phyloP scores from a whole-genome alignment of 805 yeast species.

The Kurtzmaniella cleridarum region DNA sequence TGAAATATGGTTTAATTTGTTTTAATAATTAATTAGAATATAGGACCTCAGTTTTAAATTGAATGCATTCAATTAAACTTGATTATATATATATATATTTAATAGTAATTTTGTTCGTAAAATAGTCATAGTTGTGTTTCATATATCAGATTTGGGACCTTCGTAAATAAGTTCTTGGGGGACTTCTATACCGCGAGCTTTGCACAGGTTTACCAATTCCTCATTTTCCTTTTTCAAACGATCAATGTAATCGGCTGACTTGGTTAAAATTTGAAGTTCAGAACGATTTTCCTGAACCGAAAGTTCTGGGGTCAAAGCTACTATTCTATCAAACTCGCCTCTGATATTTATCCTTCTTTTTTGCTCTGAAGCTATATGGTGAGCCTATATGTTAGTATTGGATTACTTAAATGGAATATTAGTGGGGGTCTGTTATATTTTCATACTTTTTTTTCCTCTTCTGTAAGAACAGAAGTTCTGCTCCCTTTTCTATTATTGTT shows the following conservation, averaged over 20 bases:
- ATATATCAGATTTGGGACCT: slow-evolving; percentile 17
- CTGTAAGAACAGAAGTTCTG: slow-evolving; percentile 26
- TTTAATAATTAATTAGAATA: no score
- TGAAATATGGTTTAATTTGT: slow-evolving; percentile 15
- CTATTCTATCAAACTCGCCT: slow-evolving; percentile 72
- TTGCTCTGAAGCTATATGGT: slow-evolving; percentile 82
- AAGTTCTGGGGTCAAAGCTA: slow-evolving; percentile 69
- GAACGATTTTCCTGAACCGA: slow-evolving; percentile 69
- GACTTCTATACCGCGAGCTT: slow-evolving; percentile 33
- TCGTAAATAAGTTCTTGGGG: slow-evolving; percentile 34
- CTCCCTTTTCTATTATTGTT: slow-evolving; percentile 13
- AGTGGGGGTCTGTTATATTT: neutral
- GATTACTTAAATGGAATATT: neutral
- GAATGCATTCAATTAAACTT: neutral
- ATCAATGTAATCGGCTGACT: slow-evolving; percentile 53
- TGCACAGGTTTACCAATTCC: slow-evolving; percentile 37
- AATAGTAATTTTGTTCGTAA: no score
- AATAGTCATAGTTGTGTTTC: neutral
- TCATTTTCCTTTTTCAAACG: slow-evolving; percentile 47
- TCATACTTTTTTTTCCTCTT: slow-evolving; percentile 30
- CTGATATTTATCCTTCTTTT: slow-evolving; percentile 82
- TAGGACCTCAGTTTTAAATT: neutral
- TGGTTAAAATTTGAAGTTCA: slow-evolving; percentile 68
- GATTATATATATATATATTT: neutral
- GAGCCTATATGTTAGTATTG: slow-evolving; percentile 40